phyloP scores from a whole-genome alignment of 306 rosid genomes.

The Acacia acuminata region DNA sequence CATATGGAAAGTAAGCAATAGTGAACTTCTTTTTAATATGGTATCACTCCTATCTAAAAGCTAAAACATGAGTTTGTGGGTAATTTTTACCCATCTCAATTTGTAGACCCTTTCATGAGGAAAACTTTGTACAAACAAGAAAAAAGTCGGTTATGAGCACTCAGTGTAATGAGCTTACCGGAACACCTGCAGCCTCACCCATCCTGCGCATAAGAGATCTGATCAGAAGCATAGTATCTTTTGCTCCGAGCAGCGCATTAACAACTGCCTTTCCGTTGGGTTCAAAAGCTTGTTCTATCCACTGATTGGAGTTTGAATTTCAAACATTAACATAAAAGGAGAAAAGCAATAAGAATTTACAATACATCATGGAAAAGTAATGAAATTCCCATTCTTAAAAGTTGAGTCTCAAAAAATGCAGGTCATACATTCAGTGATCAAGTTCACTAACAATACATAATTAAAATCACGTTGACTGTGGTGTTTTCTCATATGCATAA shows the following conservation, averaged over 20 bases:
- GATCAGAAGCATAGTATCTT: conserved; percentile 80
- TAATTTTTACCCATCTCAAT: background rate
- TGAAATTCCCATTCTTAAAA: conserved; percentile 8
- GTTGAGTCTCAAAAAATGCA: conserved; percentile 25
- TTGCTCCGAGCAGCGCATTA: conserved; percentile 73
- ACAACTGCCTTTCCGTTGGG: conserved; percentile 54
- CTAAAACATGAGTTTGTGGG: conserved; percentile 3
- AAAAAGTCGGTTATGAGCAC: conserved; percentile 22
- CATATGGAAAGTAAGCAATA: background rate
- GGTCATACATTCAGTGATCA: conserved; percentile 3
- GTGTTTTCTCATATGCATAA: background rate
- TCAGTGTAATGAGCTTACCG: conserved; percentile 56
- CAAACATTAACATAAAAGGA: conserved; percentile 31
- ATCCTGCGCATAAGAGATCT: conserved; percentile 75
- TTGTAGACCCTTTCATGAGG: conserved; percentile 9
- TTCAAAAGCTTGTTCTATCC: conserved; percentile 75
- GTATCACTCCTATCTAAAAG: conserved; percentile 16
- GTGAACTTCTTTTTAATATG: background rate
- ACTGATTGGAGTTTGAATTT: conserved; percentile 54
- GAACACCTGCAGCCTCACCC: conserved; percentile 98
- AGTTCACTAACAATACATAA: conserved; percentile 26
- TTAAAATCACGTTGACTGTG: conserved; percentile 21
- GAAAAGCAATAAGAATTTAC: background rate
- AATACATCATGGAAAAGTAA: conserved; percentile 2
- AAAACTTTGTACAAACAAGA: conserved; percentile 24